Conservation (phyloP, 192 early-diverging fungal genomes). For the Umbelopsis vinacea region DNA sequence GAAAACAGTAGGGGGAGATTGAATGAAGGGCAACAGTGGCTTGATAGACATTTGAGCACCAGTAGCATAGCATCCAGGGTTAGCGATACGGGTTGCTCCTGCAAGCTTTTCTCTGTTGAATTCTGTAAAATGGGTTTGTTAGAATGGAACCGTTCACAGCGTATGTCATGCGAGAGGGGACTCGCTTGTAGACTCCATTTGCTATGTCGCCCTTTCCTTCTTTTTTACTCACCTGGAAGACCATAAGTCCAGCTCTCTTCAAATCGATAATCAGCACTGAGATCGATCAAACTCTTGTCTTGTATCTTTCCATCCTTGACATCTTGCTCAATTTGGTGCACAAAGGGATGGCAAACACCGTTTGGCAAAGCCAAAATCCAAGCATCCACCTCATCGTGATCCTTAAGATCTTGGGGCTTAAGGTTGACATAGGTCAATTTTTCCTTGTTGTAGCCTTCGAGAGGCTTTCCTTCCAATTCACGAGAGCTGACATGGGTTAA, state of each 20-base stretch:
- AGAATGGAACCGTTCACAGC: neutral
- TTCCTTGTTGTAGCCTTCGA: conserved; percentile 75
- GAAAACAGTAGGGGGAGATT: conserved; percentile 79
- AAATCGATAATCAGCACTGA: conserved; percentile 95
- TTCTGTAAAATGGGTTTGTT: conserved; percentile 49
- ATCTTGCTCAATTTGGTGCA: conserved; percentile 69
- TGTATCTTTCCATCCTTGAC: conserved; percentile 51
- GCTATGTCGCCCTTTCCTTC: conserved; percentile 5
- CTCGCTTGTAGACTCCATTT: neutral
- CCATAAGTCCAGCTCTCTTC: conserved; percentile 88
- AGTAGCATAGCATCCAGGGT: conserved; percentile 99
- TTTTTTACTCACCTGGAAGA: conserved; percentile 55
- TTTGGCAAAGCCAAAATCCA: conserved; percentile 99
- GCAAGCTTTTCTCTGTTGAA: conserved; percentile 71
- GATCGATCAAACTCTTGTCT: conserved; percentile 80
- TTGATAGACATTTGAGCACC: conserved; percentile 90
- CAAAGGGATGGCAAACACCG: conserved; percentile 92
- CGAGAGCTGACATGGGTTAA: conserved; percentile 92
- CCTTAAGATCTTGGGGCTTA: conserved; percentile 60
- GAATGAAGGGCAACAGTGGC: conserved; percentile 76
- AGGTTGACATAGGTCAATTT: conserved; percentile 82
- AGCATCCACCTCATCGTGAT: conserved; percentile 74
- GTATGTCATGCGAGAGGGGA: too few species aligned
- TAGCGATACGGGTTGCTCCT: conserved; percentile 77
- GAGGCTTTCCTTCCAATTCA: conserved; percentile 88